phyloP scores from a whole-genome alignment of 345 rosid species.

The Physaria fendleri region DNA sequence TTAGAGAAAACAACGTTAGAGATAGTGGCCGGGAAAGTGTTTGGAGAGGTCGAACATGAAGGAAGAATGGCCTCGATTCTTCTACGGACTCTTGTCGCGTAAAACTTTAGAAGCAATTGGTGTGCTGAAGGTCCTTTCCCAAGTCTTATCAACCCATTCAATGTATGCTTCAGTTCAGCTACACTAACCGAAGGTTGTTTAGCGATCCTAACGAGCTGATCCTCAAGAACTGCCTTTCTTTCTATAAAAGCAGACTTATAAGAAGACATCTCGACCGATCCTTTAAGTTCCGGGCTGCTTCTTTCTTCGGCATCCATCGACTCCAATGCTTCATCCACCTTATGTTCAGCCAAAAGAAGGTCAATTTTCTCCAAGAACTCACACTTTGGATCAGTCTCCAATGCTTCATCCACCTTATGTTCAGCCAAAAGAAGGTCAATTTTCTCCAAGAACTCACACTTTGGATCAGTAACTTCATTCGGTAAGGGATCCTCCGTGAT shows the following conservation, averaged over 20 bases:
- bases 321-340: conserved; percentile 65
- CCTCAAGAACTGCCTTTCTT: conserved; percentile 68
- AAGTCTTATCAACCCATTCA: conserved; percentile 56
- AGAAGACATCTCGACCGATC: conserved; percentile 42
- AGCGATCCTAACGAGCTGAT: conserved; percentile 56
- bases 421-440: conserved; percentile 85
- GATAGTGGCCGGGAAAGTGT: conserved; percentile 67
- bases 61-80: conserved; percentile 63
- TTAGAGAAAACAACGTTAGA: conserved; percentile 73
- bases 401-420: conserved; percentile 67
- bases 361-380: conserved; percentile 60
- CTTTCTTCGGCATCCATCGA: conserved; percentile 68
- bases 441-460: conserved; percentile 48
- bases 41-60: conserved; percentile 64
- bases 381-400: conserved; percentile 40
- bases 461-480: conserved; percentile 28
- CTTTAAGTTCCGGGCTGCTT: conserved; percentile 50
- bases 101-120: conserved; percentile 56
- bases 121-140: conserved; percentile 90
- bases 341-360: conserved; percentile 83
- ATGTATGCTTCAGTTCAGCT: conserved; percentile 50
- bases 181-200: conserved; percentile 54
- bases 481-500: conserved; percentile 29
- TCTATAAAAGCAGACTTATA: conserved; percentile 52
- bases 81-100: conserved; percentile 49